phyloP scores from a whole-genome alignment of 2,329 filamentous ascomycete genomes.

The Arthrinium phaeospermum region DNA sequence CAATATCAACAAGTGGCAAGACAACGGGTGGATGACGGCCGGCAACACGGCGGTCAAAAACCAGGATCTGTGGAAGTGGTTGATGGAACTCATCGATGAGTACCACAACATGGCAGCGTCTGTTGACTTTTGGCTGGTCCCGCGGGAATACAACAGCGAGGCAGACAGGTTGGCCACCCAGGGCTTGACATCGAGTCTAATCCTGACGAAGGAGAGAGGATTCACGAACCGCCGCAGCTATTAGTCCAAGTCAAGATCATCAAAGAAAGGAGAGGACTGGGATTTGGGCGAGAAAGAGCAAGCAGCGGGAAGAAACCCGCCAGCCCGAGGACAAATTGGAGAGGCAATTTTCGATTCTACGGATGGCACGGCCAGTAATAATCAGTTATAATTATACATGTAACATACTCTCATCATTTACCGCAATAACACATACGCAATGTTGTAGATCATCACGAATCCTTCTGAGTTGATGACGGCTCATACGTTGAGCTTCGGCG shows the following conservation, averaged over 20 bases:
- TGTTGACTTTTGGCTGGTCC: constrained; percentile 56
- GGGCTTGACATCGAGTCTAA: neutral
- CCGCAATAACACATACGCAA: neutral
- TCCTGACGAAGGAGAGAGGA: neutral
- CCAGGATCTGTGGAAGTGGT: constrained; percentile 55
- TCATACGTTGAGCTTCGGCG: neutral
- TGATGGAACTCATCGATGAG: constrained; percentile 48
- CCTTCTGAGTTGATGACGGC: no score
- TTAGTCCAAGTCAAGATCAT: no score
- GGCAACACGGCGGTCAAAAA: constrained; percentile 49
- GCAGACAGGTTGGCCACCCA: constrained; percentile 40
- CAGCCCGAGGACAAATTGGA: neutral
- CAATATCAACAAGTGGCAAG: constrained; percentile 50
- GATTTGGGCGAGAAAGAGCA: neutral
- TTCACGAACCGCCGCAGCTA: neutral
- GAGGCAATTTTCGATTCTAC: neutral
- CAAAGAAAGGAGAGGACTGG: neutral
- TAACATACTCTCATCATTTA: neutral
- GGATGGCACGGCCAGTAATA: neutral
- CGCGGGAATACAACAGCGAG: constrained; percentile 45
- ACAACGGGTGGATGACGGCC: constrained; percentile 50
- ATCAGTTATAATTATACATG: neutral
- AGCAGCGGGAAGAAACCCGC: no score
- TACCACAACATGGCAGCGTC: constrained; percentile 35
- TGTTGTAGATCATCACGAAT: neutral